Conservation (phyloP, 2,329 filamentous ascomycete species). For the Cercospora sp. region DNA sequence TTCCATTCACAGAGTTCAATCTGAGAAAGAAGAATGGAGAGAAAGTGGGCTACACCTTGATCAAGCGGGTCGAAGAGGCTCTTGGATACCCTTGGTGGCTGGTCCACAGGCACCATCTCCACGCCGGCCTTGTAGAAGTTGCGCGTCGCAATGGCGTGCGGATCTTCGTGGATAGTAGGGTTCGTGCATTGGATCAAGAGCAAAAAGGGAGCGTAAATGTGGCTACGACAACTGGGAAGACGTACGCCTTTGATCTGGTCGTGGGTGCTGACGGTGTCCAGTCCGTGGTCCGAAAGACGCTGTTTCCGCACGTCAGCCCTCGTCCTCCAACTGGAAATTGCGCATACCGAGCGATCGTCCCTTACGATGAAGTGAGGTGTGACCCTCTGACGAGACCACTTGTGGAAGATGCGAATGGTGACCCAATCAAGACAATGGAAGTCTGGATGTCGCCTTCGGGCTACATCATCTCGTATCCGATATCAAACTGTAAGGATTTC, state of each 20-base stretch:
- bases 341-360: slow-evolving; percentile 50
- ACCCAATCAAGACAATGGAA: slow-evolving; percentile 47
- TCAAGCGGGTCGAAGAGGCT: slow-evolving; percentile 37
- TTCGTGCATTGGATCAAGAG: slow-evolving; percentile 38
- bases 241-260: slow-evolving; percentile 32
- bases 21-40: slow-evolving; percentile 45
- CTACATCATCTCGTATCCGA: slow-evolving; percentile 50
- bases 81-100: slow-evolving; percentile 48
- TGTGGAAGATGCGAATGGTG: slow-evolving; percentile 33
- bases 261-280: slow-evolving; percentile 38
- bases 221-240: slow-evolving; percentile 32
- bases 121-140: slow-evolving; percentile 46
- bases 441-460: slow-evolving; percentile 45
- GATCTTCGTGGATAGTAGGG: slow-evolving; percentile 43
- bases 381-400: slow-evolving; percentile 43
- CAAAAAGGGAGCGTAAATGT: slow-evolving; percentile 34
- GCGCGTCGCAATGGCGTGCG: slow-evolving; percentile 43
- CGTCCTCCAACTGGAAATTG: slow-evolving; percentile 45
- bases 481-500: slow-evolving; percentile 47
- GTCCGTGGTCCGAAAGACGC: slow-evolving; percentile 39
- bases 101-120: slow-evolving; percentile 51
- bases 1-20: slow-evolving; percentile 44
- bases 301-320: slow-evolving; percentile 48
- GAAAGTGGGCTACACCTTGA: slow-evolving; percentile 42
- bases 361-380: slow-evolving; percentile 45